These are phyloP conservation scores for Mediolabrus comicus DNA, from an alignment of 108 stramenopile genomes.

Conservation along the genomic window DNA sequence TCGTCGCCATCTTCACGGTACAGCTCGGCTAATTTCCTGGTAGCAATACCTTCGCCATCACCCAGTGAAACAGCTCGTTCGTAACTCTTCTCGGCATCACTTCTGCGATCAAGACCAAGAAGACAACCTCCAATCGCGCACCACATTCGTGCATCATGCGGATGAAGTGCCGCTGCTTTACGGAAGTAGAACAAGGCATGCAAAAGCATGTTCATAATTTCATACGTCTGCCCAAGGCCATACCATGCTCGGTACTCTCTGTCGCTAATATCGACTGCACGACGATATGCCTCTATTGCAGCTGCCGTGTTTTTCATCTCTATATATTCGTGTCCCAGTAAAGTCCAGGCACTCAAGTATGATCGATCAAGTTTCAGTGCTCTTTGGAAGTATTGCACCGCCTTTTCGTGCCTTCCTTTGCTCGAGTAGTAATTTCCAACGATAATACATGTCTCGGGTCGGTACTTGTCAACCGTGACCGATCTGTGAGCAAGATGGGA, in stretches of 20 bases:
- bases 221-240: constrained; percentile 98
- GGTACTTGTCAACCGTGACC: constrained; percentile 86
- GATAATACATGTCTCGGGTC: constrained; percentile 96
- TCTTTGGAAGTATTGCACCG: constrained; percentile 95
- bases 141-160: constrained; percentile 99
- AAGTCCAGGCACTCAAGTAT: constrained; percentile 95
- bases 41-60: constrained; percentile 93
- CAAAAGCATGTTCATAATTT: constrained; percentile 93
- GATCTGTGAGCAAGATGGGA: constrained; percentile 89
- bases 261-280: constrained; percentile 92
- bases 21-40: constrained; percentile 87
- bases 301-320: constrained; percentile 96
- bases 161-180: constrained; percentile 91
- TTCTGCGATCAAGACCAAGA: constrained; percentile 62
- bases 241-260: constrained; percentile 98
- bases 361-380: constrained; percentile 88
- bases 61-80: constrained; percentile 87
- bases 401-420: constrained; percentile 93
- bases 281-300: constrained; percentile 98
- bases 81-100: constrained; percentile 89
- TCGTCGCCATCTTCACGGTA: constrained; percentile 78
- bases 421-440: constrained; percentile 97
- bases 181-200: constrained; percentile 96
- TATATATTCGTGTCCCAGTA: constrained; percentile 98
- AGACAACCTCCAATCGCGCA: constrained; percentile 92